Conservation (phyloP, 2,329 filamentous ascomycete species). For the Talaromyces sp. region DNA sequence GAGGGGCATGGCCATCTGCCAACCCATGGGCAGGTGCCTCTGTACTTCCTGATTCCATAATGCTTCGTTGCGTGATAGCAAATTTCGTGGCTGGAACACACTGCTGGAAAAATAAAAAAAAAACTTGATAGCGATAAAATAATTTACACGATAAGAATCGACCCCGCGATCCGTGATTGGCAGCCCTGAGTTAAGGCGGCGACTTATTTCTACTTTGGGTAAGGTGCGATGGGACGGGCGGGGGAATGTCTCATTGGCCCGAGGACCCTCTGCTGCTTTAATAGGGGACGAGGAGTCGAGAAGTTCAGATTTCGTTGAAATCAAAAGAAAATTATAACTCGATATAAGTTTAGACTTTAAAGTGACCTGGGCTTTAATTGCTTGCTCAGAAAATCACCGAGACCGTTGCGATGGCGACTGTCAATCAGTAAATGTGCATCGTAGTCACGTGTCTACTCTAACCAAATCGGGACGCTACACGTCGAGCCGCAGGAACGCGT, state of each 20-base stretch:
- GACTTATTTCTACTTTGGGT: background rate
- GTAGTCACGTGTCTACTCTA: background rate
- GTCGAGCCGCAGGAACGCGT: background rate
- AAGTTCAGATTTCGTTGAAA: background rate
- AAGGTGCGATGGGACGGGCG: background rate
- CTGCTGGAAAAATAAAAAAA: background rate
- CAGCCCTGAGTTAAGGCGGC: background rate
- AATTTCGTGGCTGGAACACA: background rate
- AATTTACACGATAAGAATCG: background rate
- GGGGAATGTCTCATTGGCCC: background rate
- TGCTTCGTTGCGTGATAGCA: slow-evolving; percentile 7
- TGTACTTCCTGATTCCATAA: slow-evolving; percentile 6
- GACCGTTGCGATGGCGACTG: background rate
- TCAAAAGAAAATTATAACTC: background rate
- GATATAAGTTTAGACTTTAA: too few species aligned
- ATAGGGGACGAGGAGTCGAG: background rate
- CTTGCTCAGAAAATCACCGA: too few species aligned
- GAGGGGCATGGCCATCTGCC: slow-evolving; percentile 42
- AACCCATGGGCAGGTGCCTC: slow-evolving; percentile 16
- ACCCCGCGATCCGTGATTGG: background rate
- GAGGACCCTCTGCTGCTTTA: background rate
- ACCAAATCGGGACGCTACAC: background rate
- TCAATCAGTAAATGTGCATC: background rate
- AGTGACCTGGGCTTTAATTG: background rate
- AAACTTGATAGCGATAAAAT: background rate